phyloP scores from a whole-genome alignment of 495 filamentous ascomycete species.

The Neurospora sp. region DNA sequence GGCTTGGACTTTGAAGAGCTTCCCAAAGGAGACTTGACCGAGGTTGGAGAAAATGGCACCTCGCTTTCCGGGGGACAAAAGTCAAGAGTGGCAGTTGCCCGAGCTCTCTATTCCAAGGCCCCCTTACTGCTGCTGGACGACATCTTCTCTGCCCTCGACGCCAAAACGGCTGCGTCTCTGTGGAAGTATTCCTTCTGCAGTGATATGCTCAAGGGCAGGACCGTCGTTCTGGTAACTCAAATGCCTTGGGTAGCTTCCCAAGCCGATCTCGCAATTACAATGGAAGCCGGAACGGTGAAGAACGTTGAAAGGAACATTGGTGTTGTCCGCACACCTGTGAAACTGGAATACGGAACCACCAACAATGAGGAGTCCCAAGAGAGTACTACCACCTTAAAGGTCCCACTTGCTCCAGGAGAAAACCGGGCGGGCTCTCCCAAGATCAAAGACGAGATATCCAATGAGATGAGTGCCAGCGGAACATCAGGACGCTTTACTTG shows the following conservation, averaged over 20 bases:
- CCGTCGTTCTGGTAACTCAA: slow-evolving; percentile 30
- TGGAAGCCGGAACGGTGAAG: slow-evolving; percentile 32
- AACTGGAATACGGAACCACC: neutral
- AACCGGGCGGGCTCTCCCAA: neutral
- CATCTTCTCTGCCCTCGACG: slow-evolving; percentile 54
- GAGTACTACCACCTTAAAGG: slow-evolving; percentile 14
- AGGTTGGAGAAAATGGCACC: slow-evolving; percentile 58
- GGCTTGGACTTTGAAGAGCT: slow-evolving; percentile 46
- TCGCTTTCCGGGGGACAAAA: slow-evolving; percentile 63
- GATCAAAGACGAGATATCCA: slow-evolving; percentile 4
- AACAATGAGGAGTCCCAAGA: slow-evolving; percentile 3
- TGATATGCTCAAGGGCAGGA: slow-evolving; percentile 32
- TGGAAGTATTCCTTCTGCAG: slow-evolving; percentile 44
- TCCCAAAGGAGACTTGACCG: slow-evolving; percentile 41
- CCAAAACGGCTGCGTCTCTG: slow-evolving; percentile 38
- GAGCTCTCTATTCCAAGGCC: slow-evolving; percentile 58
- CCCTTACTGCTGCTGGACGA: slow-evolving; percentile 58
- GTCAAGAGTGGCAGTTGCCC: slow-evolving; percentile 57
- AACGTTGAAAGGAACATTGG: slow-evolving; percentile 26
- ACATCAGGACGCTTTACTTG: slow-evolving; percentile 23
- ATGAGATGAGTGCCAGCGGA: slow-evolving; percentile 20
- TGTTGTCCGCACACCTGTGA: slow-evolving; percentile 23
- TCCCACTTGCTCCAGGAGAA: slow-evolving; percentile 11
- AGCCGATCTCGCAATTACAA: slow-evolving; percentile 30
- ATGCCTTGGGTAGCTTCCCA: slow-evolving; percentile 37